Evolutionary conservation across 106 monocot species (phyloP), one percentile per base, ranked within the genome.

Genomic region (Apostasia ramifera): DNA sequence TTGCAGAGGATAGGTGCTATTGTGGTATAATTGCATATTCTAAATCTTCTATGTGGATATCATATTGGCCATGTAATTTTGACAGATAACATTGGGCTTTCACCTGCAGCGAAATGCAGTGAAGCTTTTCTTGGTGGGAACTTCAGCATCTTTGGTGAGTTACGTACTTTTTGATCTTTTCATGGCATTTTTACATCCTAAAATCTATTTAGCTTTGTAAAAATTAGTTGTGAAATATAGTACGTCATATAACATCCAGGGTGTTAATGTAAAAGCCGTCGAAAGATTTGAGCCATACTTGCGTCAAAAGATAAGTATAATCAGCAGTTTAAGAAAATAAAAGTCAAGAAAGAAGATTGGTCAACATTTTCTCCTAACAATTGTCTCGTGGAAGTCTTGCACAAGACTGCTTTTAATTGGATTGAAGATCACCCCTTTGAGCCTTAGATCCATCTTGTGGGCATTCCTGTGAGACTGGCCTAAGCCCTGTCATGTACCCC

Each of bases 111-210:
- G 81, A 26, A 91, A 91, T 82, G 84, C 86, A 37, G 61, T 81
- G 51, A 91, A 91, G 70, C 91, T 91, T 63, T 86, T 91, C 66
- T 67, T 78, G 42, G 91, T 91, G 61, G 91, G 91, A 53, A 91
- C 91, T 10, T 56, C 78, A 60, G 78, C 91, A 73, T 91, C 91
- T 53, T 66, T 91, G 84, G 91, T 91, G 82, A 45, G 82, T 52
- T 68, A 2, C 10, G 4, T 46, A 9, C 15, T 26, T 2, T 12
- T 65, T 48, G 14, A 37, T 61, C 39, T 59, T 5, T 26, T 5
- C 4, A 73, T 41, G 53, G 8, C 14, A 11, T 44, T 68, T 53
- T 5, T 68, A 53, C 38, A 44, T 2, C 8, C 10, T 53, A 11
- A 38, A 41, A 10, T 11, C 40, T 5, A 12, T n/a, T 49, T 50